Evolutionary conservation across 2,329 filamentous ascomycete genomes (phyloP).

Genomic region (Xylaria digitata): DNA sequence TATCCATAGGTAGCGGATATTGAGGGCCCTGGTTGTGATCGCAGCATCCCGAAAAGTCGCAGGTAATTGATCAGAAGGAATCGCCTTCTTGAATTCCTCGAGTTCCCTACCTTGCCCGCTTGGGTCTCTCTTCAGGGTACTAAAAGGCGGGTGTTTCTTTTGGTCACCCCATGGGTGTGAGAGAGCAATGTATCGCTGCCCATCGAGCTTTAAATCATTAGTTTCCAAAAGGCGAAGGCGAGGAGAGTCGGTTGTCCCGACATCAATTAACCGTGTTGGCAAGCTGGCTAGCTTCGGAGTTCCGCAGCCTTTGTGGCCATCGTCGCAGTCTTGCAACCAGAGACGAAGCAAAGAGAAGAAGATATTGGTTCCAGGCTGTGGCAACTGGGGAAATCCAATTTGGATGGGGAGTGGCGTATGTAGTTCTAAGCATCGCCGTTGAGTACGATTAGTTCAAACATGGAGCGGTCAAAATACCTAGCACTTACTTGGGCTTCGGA

Average conservation of each 20-base stretch:
- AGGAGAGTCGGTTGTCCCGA: background rate
- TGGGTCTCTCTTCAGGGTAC: constrained; percentile 6
- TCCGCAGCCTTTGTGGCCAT: constrained; percentile 13
- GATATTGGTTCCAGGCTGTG: background rate
- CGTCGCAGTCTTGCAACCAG: constrained; percentile 31
- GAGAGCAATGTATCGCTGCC: constrained; percentile 35
- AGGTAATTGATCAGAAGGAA: constrained; percentile 13
- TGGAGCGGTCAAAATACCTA: background rate
- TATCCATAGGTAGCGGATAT: constrained; percentile 35
- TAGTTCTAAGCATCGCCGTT: background rate
- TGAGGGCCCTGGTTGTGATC: constrained; percentile 10
- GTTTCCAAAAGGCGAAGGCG: constrained; percentile 27
- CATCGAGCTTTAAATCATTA: background rate
- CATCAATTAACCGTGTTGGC: constrained; percentile 35
- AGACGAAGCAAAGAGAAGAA: constrained; percentile 28
- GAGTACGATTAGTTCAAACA: background rate
- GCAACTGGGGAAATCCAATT: constrained; percentile 32
- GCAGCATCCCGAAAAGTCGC: constrained; percentile 37
- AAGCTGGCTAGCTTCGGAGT: background rate
- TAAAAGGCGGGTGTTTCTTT: constrained; percentile 25
- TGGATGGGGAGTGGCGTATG: constrained; percentile 19
- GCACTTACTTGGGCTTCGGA: constrained; percentile 14
- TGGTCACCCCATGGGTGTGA: constrained; percentile 42
- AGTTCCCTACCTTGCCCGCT: background rate
- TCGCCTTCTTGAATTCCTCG: too few relatives aligned